A percentile compares a stretch with the other conserved stretches of the same genome.
Conservation (phyloP, 495 filamentous ascomycete genomes). For the Letharia columbiana region DNA sequence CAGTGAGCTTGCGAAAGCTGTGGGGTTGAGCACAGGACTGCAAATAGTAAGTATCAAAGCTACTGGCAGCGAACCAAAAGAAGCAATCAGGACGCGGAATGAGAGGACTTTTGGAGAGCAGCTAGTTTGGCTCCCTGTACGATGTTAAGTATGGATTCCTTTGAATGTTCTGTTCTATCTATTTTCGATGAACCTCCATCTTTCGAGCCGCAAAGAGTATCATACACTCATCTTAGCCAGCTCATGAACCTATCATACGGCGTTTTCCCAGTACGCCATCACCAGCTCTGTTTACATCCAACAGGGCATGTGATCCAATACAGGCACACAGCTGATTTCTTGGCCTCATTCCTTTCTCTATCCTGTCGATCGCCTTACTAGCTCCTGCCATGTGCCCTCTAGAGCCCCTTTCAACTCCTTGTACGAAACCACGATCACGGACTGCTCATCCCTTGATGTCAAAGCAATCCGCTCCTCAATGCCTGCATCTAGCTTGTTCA, state of each 20-base stretch:
- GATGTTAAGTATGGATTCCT: neutral
- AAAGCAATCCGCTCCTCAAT: slow-evolving; percentile 76
- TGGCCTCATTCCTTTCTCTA: neutral
- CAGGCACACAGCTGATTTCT: neutral
- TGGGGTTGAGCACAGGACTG: neutral
- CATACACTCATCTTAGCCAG: neutral
- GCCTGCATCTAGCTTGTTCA: slow-evolving; percentile 91
- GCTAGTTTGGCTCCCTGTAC: neutral
- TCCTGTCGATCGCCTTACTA: slow-evolving; percentile 39
- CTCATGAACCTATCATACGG: neutral
- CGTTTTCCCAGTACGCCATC: neutral
- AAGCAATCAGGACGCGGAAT: neutral
- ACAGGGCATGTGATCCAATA: neutral
- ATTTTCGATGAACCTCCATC: neutral
- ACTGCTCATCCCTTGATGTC: slow-evolving; percentile 83
- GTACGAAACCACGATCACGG: slow-evolving; percentile 75
- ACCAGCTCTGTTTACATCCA: neutral
- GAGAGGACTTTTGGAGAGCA: neutral
- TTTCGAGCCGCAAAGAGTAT: neutral
- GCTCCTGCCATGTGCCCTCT: slow-evolving; percentile 69
- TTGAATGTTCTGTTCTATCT: slow-evolving; percentile 1
- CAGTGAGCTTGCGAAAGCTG: neutral
- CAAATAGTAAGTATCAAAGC: neutral
- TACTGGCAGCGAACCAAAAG: too few relatives aligned
- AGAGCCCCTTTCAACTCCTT: slow-evolving; percentile 75